phyloP scores from a whole-genome alignment of 2,329 filamentous ascomycete genomes.

The Cryphonectria japonica region DNA sequence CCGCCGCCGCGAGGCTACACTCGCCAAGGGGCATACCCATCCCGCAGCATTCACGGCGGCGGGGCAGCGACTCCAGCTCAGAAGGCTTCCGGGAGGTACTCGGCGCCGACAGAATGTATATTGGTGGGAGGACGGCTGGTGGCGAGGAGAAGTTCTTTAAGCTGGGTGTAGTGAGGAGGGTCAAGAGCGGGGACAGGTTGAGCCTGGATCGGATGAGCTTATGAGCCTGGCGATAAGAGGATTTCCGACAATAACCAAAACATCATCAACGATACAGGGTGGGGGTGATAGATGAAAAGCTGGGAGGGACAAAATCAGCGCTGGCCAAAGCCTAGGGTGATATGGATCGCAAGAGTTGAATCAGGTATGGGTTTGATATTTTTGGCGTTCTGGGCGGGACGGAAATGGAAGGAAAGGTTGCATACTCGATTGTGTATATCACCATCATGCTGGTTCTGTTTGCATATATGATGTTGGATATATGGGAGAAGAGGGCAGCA shows the following conservation, averaged over 20 bases:
- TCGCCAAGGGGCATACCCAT: conserved; percentile 44
- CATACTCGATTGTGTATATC: conserved; percentile 1
- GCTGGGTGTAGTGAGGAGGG: conserved; percentile 73
- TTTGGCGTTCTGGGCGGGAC: conserved; percentile 19
- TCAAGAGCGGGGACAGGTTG: conserved; percentile 73
- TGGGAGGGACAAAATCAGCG: background rate
- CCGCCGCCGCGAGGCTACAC: conserved; percentile 23
- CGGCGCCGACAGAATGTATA: conserved; percentile 80
- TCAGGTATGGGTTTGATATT: background rate
- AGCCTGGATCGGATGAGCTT: conserved; percentile 77
- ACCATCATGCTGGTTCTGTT: background rate
- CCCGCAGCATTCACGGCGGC: conserved; percentile 48
- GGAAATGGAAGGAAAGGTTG: conserved; percentile 5
- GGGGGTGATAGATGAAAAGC: background rate
- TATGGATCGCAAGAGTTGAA: background rate
- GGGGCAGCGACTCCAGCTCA: conserved; percentile 75
- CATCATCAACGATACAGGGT: background rate
- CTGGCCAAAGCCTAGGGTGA: background rate
- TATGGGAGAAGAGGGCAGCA: background rate
- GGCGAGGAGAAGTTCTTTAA: conserved; percentile 86
- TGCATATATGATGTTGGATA: background rate
- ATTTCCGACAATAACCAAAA: no score
- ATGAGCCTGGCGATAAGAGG: conserved; percentile 46
- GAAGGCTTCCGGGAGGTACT: conserved; percentile 76
- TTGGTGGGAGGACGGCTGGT: conserved; percentile 73